phyloP scores from a whole-genome alignment of 78 protist species.

The Dictyostelium intermedium region DNA sequence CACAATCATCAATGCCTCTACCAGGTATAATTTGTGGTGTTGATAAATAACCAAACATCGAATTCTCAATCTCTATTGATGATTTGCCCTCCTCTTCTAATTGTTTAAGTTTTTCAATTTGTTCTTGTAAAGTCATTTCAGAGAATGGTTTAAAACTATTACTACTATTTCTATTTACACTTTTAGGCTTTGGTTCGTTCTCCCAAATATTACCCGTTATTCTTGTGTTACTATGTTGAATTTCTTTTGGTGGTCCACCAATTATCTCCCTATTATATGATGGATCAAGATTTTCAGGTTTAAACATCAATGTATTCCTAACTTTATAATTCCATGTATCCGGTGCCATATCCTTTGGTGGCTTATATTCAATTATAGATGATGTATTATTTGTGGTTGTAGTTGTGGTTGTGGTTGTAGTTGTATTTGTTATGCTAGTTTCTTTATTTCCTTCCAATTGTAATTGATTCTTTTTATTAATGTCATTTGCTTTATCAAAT shows the following conservation, averaged over 20 bases:
- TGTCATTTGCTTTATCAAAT: conserved; percentile 5
- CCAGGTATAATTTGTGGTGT: conserved; percentile 37
- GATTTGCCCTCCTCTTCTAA: conserved; percentile 17
- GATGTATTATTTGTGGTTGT: neutral
- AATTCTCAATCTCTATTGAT: neutral
- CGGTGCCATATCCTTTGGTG: neutral
- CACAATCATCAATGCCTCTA: neutral
- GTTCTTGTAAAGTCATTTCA: conserved; percentile 35
- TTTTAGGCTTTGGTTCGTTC: neutral
- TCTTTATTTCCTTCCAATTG: neutral
- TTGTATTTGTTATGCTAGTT: neutral
- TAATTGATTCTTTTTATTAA: conserved; percentile 12
- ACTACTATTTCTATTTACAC: neutral
- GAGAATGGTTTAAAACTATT: conserved; percentile 7
- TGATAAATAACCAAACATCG: conserved; percentile 24
- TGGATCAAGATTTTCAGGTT: neutral
- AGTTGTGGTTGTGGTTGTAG: neutral
- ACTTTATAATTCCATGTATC: conserved; percentile 54
- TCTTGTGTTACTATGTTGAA: conserved; percentile 30
- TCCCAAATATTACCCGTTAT: neutral
- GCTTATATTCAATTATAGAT: neutral
- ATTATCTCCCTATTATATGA: neutral
- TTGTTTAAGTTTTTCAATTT: conserved; percentile 24
- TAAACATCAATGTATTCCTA: conserved; percentile 35
- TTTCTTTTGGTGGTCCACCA: conserved; percentile 36